Percentiles rank a stretch among this genome's conserved stretches.
These are phyloP conservation scores for Amylocarpus encephaloides DNA, from an alignment of 2,329 filamentous ascomycete species.

Conservation along the genomic window DNA sequence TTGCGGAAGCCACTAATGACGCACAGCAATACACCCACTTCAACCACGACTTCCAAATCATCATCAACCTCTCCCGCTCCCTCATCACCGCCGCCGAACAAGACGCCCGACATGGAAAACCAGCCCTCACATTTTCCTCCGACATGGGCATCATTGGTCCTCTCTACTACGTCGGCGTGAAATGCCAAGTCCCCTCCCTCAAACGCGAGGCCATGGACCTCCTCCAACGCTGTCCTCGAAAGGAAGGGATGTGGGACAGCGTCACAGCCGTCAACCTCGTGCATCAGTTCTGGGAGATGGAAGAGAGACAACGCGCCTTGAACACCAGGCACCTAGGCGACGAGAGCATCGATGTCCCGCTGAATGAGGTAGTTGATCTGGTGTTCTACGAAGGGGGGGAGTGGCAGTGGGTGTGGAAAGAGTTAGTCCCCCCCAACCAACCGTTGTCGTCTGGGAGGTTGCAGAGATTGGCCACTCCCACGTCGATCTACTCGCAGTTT, in stretches of 20 bases:
- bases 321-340: background rate
- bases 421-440: background rate
- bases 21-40: conserved; percentile 11
- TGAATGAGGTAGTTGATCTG: conserved; percentile 16
- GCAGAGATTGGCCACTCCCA: background rate
- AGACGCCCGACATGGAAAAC: conserved; percentile 20
- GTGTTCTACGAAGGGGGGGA: conserved; percentile 19
- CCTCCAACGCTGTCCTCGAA: conserved; percentile 20
- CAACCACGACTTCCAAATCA: conserved; percentile 14
- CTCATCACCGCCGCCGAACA: conserved; percentile 24
- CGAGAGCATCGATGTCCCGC: background rate
- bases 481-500: background rate
- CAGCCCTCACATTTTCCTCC: conserved; percentile 23
- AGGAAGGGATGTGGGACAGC: conserved; percentile 31
- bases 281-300: conserved; percentile 22
- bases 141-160: conserved; percentile 28
- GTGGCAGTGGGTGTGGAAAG: conserved; percentile 23
- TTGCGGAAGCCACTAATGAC: conserved; percentile 16
- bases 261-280: conserved; percentile 16
- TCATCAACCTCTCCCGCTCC: conserved; percentile 23
- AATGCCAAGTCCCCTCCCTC: conserved; percentile 11
- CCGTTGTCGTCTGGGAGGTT: background rate
- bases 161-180: conserved; percentile 24
- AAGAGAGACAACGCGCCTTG: conserved; percentile 14
- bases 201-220: conserved; percentile 22